These are phyloP conservation scores for Rhododendron williamsianum DNA, from an alignment of 148 eudicot species.

Conservation along the genomic window DNA sequence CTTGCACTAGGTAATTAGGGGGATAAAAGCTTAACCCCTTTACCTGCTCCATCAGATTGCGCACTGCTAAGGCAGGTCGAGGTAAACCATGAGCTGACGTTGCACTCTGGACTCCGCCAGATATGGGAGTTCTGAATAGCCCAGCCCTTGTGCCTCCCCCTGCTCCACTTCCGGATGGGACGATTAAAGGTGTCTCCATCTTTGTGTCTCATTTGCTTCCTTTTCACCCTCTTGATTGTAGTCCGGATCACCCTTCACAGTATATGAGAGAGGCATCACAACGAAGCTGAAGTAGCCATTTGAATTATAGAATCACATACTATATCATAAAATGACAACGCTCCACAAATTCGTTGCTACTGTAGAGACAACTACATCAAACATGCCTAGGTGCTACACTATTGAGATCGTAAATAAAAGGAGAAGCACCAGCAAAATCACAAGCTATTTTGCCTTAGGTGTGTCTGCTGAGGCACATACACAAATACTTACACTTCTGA, in stretches of 20 bases:
- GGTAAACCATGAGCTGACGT: conserved; percentile 98
- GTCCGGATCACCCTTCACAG: conserved; percentile 60
- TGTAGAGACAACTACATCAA: not conserved
- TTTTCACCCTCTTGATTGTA: conserved; percentile 25
- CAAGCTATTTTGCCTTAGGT: not conserved
- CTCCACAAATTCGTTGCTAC: not conserved
- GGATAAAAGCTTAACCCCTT: not conserved
- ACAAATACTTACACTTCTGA: not conserved
- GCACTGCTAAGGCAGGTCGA: conserved; percentile 89
- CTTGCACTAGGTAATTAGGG: not conserved
- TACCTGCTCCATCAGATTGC: conserved; percentile 99
- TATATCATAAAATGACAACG: conserved; percentile 18
- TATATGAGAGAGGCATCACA: conserved; percentile 48
- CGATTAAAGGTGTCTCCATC: conserved; percentile 8
- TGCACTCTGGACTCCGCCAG: conserved; percentile 99
- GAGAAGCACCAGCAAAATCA: conserved; percentile 1
- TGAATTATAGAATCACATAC: conserved; percentile 28
- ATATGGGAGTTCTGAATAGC: conserved; percentile 92
- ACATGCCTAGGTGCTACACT: not conserved
- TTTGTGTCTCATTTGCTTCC: conserved; percentile 19
- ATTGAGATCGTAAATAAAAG: not conserved
- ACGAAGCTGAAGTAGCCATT: conserved; percentile 42
- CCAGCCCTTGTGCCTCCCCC: conserved; percentile 63
- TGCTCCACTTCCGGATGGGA: conserved; percentile 16
- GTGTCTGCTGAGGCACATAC: not conserved